Percentiles rank a stretch among this genome's conserved stretches.
Conservation (phyloP, 495 filamentous ascomycete genomes). For the Haplographium delicatum region DNA sequence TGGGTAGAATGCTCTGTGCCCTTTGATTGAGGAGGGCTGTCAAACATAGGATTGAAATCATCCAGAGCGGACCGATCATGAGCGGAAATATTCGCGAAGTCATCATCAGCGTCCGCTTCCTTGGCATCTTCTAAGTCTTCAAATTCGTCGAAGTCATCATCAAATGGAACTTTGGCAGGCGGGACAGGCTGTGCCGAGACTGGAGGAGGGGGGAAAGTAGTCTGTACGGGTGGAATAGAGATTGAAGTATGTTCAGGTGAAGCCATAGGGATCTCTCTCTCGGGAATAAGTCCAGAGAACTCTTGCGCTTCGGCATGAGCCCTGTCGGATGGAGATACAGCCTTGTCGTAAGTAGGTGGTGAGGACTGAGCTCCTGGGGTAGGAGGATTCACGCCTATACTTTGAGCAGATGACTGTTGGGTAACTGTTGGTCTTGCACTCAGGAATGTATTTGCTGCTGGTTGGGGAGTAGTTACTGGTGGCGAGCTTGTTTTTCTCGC, state of each 20-base stretch:
- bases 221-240: conserved; percentile 17
- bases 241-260: conserved; percentile 24
- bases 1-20: conserved; percentile 27
- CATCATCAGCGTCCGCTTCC: conserved; percentile 84
- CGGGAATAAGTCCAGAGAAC: conserved; percentile 60
- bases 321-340: conserved; percentile 44
- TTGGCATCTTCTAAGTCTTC: conserved; percentile 83
- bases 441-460: conserved; percentile 8
- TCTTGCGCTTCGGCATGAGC: conserved; percentile 31
- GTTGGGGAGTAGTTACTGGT: conserved; percentile 9
- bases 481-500: conserved; percentile 19
- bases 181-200: conserved; percentile 27
- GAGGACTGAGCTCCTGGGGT: conserved; percentile 52
- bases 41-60: conserved; percentile 63
- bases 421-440: conserved; percentile 16
- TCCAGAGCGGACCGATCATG: conserved; percentile 49
- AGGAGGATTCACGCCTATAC: conserved; percentile 36
- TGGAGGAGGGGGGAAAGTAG: conserved; percentile 18
- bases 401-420: conserved; percentile 13
- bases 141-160: conserved; percentile 88
- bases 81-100: conserved; percentile 59
- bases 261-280: conserved; percentile 57
- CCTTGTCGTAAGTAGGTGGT: conserved; percentile 61
- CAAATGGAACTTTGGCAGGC: conserved; percentile 41
- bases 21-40: conserved; percentile 39